phyloP scores from a whole-genome alignment of 768 basidiomycete species.

The Leccinum barrowsii region DNA sequence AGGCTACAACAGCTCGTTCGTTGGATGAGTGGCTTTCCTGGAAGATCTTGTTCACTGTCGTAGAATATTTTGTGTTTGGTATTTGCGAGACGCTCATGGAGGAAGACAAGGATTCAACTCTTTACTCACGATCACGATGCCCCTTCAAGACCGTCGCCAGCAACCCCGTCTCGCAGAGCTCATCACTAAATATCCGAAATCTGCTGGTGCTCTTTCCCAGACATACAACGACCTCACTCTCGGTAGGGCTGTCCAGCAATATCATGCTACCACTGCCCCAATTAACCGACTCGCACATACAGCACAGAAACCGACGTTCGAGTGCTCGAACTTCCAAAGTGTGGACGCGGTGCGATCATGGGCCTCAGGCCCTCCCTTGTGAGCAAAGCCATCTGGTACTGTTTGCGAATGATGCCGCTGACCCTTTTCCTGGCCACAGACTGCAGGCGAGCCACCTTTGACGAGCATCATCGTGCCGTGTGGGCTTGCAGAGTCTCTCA shows the following conservation, averaged over 20 bases:
- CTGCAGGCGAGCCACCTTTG: constrained; percentile 34
- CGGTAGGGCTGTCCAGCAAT: too few relatives aligned
- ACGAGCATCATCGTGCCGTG: constrained; percentile 56
- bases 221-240: constrained; percentile 71
- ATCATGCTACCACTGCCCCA: neutral
- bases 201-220: constrained; percentile 64
- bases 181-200: constrained; percentile 57
- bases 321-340: constrained; percentile 55
- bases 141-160: constrained; percentile 29
- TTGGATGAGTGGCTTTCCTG: constrained; percentile 27
- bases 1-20: too few relatives aligned
- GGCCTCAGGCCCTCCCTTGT: constrained; percentile 57
- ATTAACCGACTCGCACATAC: neutral
- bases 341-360: constrained; percentile 53
- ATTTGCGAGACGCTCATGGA: constrained; percentile 18
- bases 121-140: constrained; percentile 10
- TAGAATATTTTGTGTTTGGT: constrained; percentile 47
- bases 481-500: constrained; percentile 60
- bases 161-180: constrained; percentile 45
- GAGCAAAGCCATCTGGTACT: constrained; percentile 5
- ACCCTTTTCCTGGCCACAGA: constrained; percentile 28
- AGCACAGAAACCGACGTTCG: constrained; percentile 67
- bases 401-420: neutral
- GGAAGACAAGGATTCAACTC: neutral
- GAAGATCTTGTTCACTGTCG: constrained; percentile 47